Evolutionary conservation across 176 grass and related monocot species (phyloP), one percentile per base, ranked within the genome.

Genomic region (Typha latifolia): DNA sequence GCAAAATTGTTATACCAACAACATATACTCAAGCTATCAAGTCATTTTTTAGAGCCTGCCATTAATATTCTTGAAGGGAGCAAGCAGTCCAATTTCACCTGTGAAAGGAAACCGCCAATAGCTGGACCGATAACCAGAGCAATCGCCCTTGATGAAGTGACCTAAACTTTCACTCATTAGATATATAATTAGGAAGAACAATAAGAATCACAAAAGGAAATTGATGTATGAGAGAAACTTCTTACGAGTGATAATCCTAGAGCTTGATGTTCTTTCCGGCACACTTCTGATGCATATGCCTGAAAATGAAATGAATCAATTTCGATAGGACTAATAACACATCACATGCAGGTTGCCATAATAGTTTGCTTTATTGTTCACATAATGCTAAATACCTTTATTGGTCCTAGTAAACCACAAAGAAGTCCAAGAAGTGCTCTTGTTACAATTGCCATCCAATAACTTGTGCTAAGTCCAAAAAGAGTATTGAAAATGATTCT

Each of bases 241-340:
- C 70, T 63, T 79, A 91, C 88, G 77, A 91, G 78, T 19, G 88
- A 91, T 18, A 91, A 79, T 69, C 88, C 88, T 63, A 87, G 51
- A 61, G 84, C 78, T 68, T 84, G 80, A 64, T 91, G 78, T 62
- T 91, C 88, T 70, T 84, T 79, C 62, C 81, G 66, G 53, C 88
- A 91, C 23, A 91, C 81, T 67, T 91, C 88, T 59, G 81, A 79
- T 70, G 88, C 84, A 84, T 87, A 91, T 31, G 88, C 88, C 88
- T 91, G 48, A 7, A 81, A 76, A 66, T 56, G 47, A 43, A 20
- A 22, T n/a, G 22, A 21, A 72, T 8, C 32, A 21, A 63, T 3
- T 10, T 63, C 29, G 0, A 1, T n/a, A 61, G 32, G 13, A 34
- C 10, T 21, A 37, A 51, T 13, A 31, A 64, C 13, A 21, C 13